A percentile compares a stretch with the other conserved stretches of the same genome.
phyloP scores from a whole-genome alignment of 2,329 filamentous ascomycete genomes.

The Penicillium sp. region DNA sequence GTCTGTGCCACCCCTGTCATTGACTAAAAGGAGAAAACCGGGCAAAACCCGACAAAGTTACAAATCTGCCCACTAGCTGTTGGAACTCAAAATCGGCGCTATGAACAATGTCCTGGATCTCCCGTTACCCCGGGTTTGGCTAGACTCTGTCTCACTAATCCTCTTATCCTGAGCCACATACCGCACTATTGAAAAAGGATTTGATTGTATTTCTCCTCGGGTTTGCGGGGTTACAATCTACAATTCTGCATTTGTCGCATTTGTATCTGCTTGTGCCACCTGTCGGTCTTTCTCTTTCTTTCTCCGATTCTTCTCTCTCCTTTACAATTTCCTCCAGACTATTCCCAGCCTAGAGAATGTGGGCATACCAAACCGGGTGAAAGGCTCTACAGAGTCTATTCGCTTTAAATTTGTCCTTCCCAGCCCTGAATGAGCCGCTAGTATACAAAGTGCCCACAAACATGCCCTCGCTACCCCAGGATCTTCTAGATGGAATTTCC shows the following conservation, averaged over 20 bases:
- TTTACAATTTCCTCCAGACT: background rate
- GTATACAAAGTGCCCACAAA: background rate
- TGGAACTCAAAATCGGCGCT: background rate
- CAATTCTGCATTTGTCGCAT: background rate
- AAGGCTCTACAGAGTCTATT: conserved; percentile 9
- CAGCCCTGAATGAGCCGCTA: background rate
- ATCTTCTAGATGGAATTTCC: conserved; percentile 32
- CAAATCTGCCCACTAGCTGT: background rate
- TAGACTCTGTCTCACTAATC: background rate
- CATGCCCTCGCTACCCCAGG: conserved; percentile 21
- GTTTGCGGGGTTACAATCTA: background rate
- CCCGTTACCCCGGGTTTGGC: conserved; percentile 7
- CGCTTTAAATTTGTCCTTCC: background rate
- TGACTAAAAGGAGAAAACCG: background rate
- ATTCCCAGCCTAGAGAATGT: conserved; percentile 12
- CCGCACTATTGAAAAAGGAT: background rate
- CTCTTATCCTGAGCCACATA: background rate
- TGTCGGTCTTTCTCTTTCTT: background rate
- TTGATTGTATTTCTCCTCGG: background rate
- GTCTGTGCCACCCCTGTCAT: conserved; percentile 1
- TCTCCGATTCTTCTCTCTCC: background rate
- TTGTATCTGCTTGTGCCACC: conserved; percentile 3
- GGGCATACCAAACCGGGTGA: conserved; percentile 21
- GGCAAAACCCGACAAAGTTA: no score
- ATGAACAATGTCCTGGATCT: conserved; percentile 6